phyloP scores from a whole-genome alignment of 345 rosid genomes.

The Brassica carinata region DNA sequence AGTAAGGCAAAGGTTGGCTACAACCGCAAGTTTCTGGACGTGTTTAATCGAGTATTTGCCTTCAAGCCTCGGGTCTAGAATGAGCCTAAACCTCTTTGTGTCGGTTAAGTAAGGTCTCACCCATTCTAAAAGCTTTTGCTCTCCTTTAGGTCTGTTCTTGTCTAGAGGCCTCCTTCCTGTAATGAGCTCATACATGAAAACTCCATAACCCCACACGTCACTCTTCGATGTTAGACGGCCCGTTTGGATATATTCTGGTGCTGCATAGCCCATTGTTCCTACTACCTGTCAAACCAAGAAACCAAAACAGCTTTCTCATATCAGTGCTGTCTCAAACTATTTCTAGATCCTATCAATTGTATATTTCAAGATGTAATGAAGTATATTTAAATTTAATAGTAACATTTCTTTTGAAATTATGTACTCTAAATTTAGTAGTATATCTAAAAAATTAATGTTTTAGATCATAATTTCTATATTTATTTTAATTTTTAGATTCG shows the following conservation, averaged over 20 bases:
- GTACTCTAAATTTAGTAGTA: background rate
- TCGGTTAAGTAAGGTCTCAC: background rate
- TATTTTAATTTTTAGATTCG: no score
- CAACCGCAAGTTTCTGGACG: background rate
- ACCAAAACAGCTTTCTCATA: background rate
- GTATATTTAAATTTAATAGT: background rate
- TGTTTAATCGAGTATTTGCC: background rate
- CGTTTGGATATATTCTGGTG: background rate
- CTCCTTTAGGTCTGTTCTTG: background rate
- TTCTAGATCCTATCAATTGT: background rate
- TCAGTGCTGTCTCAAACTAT: background rate
- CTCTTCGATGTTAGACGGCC: background rate
- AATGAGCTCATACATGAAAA: background rate
- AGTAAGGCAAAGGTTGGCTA: background rate
- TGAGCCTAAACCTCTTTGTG: background rate
- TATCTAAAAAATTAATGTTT: background rate
- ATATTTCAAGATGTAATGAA: no score
- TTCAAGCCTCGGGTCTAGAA: background rate
- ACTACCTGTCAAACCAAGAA: background rate
- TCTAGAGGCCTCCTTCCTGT: background rate
- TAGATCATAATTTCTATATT: background rate
- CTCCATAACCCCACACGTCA: background rate
- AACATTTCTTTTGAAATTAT: background rate
- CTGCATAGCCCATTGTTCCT: background rate
- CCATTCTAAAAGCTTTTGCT: background rate